Conservation (phyloP, 2,329 filamentous ascomycete species). For the Venturia pyrina region DNA sequence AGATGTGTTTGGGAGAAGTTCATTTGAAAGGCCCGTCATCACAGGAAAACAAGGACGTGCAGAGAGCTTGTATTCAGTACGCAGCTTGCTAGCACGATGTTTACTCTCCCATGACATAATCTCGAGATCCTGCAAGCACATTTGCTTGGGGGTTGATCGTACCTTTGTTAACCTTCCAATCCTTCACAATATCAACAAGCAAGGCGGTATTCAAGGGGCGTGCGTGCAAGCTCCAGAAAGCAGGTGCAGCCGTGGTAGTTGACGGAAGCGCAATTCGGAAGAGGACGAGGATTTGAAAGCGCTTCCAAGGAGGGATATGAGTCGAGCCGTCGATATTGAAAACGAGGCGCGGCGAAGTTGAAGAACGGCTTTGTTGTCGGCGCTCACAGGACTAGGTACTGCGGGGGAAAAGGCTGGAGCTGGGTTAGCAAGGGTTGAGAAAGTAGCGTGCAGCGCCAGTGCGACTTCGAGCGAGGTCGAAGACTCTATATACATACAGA, state of each 20-base stretch:
- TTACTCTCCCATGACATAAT: background rate
- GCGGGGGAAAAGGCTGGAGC: slow-evolving; percentile 6
- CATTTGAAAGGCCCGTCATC: background rate
- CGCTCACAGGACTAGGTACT: background rate
- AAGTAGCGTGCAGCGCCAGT: background rate
- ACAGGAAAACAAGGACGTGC: background rate
- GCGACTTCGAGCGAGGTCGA: background rate
- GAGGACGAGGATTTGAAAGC: background rate
- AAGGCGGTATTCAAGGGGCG: background rate
- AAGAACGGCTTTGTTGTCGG: background rate
- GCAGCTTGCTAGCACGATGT: background rate
- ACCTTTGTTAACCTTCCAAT: background rate
- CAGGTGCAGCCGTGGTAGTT: background rate
- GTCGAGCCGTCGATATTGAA: background rate
- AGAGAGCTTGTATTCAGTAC: background rate
- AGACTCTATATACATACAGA: background rate
- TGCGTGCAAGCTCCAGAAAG: slow-evolving; percentile 2
- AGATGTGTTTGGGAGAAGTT: background rate
- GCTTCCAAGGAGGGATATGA: background rate
- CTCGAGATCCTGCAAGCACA: background rate
- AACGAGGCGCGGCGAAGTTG: background rate
- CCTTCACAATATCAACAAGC: background rate
- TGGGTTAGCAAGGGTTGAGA: background rate
- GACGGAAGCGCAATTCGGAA: background rate
- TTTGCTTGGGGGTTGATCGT: background rate